Conservation (phyloP, 2,329 filamentous ascomycete genomes). For the Verticillium albo-atrum region DNA sequence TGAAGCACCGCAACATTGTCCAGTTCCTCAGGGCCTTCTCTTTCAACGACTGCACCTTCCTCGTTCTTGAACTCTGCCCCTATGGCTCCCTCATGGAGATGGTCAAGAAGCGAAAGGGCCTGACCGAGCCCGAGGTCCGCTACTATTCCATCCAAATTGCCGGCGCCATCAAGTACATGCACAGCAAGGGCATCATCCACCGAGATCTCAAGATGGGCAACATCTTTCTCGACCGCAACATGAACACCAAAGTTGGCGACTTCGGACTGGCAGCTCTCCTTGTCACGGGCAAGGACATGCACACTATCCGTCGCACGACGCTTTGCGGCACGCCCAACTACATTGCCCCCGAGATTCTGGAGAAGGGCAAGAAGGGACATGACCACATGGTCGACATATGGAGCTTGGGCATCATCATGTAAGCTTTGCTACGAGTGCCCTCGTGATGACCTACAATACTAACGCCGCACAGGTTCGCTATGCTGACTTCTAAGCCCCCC, state of each 20-base stretch:
- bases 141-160: conserved; percentile 93
- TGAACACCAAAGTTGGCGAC: conserved; percentile 98
- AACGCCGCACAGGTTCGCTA: conserved; percentile 65
- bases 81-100: conserved; percentile 98
- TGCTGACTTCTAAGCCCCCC: conserved; percentile 92
- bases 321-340: conserved; percentile 98
- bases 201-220: conserved; percentile 98
- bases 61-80: conserved; percentile 88
- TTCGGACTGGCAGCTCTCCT: conserved; percentile 92
- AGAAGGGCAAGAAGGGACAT: conserved; percentile 90
- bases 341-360: conserved; percentile 92
- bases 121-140: conserved; percentile 91
- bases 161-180: conserved; percentile 97
- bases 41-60: conserved; percentile 83
- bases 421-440: conserved; percentile 25
- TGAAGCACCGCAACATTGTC: conserved; percentile 93
- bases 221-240: conserved; percentile 86
- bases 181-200: conserved; percentile 92
- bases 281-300: conserved; percentile 86
- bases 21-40: conserved; percentile 93
- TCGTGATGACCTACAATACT: conserved; percentile 11
- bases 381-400: conserved; percentile 98
- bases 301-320: conserved; percentile 78
- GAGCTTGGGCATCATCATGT: conserved; percentile 97
- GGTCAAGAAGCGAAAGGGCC: conserved; percentile 84